Base-by-base conservation (phyloP, 371 early-diverging fungal species). In the Rhizopus arrhizus region DNA sequence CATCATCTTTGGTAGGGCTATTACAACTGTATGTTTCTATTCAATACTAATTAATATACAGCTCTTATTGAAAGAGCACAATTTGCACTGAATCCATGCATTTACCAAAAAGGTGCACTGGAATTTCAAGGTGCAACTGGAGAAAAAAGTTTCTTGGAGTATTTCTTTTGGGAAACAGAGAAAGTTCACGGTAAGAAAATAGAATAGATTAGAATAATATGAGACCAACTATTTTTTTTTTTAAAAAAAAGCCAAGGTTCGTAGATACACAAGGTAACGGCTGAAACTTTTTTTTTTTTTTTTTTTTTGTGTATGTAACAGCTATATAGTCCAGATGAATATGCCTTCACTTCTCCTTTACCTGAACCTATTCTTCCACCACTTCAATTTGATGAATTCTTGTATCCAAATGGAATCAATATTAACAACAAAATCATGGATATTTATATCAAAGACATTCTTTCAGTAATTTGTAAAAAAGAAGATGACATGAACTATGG, bases 11-110 rank as follows among this genome's bases (percentile, higher is more conserved):
- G 92, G 93, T 91, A 77, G 51, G 70, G 45, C n/a, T 57, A 28
- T 7, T 38, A 55, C 12, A 54, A 2, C 22, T 22, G 22, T 22
- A 41, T 42, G 8, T 15, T n/a, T 28, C 13, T 40, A 15, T 42
- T 22, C 0, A 38, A 49, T 10, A 40, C 7, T 50, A 41, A 8
- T 45, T 10, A 29, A 46, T n/a, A 33, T 52, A 46, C 41, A 91
- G 95, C 91, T 15, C 73, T 97, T 48, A 94, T 96, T 63, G 96
- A 96, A 76, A 85, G 98, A 41, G 90, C 95, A 8, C 95, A 95
- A 72, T 97, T 96, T 75, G 87, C 88, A 13, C 73, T 80, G 57
- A 97, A 98, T 80, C 71, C 74, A 28, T 76, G 66, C 50, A 89
- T 94, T 59, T 98, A 98, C 71, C 63, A 78, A 53, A 81, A 82